Conservation (phyloP, 106 monocot genomes). For the Apostasia ramifera region DNA sequence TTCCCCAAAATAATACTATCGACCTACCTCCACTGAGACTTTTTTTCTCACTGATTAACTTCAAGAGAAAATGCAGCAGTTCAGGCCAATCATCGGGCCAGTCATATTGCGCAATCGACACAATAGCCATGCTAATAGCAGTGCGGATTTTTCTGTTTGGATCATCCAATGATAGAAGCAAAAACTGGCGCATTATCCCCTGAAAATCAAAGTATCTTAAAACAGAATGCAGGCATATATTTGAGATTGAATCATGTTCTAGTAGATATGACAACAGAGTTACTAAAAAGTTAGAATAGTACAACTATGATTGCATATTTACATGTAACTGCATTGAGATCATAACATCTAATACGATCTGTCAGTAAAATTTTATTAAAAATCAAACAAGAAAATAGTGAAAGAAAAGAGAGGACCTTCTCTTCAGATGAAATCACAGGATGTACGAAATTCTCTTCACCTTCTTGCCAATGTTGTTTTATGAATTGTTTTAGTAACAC, state of each 20-base stretch:
- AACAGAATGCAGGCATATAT: neutral
- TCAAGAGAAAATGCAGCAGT: conserved; percentile 73
- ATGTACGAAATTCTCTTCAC: conserved; percentile 68
- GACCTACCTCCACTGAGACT: conserved; percentile 73
- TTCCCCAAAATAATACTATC: no score
- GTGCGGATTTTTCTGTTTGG: conserved; percentile 82
- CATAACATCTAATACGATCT: no score
- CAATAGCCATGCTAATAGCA: conserved; percentile 81
- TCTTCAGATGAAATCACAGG: conserved; percentile 73
- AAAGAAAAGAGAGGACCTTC: conserved; percentile 39
- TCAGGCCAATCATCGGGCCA: conserved; percentile 99
- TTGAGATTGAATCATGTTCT: no score
- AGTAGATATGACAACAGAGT: no score
- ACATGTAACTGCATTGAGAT: no score
- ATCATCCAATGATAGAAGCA: conserved; percentile 73
- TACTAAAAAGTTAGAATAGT: no score
- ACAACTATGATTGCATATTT: no score
- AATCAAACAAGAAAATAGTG: no score
- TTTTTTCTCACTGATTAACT: conserved; percentile 54
- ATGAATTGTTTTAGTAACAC: conserved; percentile 94
- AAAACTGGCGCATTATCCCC: conserved; percentile 63
- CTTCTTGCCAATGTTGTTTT: conserved; percentile 95
- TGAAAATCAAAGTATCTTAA: conserved; percentile 11
- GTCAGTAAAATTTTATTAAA: no score
- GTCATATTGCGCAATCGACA: conserved; percentile 78